A percentile compares a stretch with the other conserved stretches of the same genome.
These are phyloP conservation scores for Rhizophagus clarus DNA, from an alignment of 192 early-diverging fungal genomes.

Conservation along the genomic window DNA sequence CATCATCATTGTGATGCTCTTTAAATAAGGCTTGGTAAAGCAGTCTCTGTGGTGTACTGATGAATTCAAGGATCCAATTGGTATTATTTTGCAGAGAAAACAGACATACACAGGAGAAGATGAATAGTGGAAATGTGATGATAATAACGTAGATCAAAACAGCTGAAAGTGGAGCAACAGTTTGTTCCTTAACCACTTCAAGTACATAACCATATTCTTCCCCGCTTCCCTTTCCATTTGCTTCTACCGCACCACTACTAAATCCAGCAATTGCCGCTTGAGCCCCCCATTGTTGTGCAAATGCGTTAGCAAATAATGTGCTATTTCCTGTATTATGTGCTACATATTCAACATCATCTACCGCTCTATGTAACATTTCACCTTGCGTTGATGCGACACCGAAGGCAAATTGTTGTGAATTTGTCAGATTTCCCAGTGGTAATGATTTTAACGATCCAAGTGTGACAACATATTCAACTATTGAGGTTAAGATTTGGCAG, in stretches of 20 bases:
- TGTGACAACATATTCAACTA: not conserved
- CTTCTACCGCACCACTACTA: not conserved
- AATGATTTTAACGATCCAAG: not conserved
- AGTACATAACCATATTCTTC: not conserved
- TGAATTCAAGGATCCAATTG: not conserved
- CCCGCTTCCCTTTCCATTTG: not conserved
- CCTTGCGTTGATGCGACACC: not conserved
- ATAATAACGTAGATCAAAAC: not conserved
- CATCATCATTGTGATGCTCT: not conserved
- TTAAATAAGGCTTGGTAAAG: not conserved
- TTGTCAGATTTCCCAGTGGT: not conserved
- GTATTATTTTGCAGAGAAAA: not conserved
- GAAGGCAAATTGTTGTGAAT: not conserved
- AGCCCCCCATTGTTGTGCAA: conserved; percentile 6
- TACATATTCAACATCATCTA: not conserved
- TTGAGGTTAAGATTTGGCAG: not conserved
- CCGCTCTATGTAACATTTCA: not conserved
- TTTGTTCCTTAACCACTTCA: not conserved
- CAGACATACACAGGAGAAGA: not conserved
- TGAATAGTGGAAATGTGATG: not conserved
- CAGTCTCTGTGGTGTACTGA: conserved; percentile 1
- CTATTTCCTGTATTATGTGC: not conserved
- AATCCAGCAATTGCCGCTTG: not conserved
- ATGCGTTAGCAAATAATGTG: not conserved
- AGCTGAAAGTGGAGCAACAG: not conserved